A percentile compares a stretch with the other conserved stretches of the same genome.
phyloP scores from a whole-genome alignment of 1,284 basidiomycete species.

The Schizopora paradoxa region DNA sequence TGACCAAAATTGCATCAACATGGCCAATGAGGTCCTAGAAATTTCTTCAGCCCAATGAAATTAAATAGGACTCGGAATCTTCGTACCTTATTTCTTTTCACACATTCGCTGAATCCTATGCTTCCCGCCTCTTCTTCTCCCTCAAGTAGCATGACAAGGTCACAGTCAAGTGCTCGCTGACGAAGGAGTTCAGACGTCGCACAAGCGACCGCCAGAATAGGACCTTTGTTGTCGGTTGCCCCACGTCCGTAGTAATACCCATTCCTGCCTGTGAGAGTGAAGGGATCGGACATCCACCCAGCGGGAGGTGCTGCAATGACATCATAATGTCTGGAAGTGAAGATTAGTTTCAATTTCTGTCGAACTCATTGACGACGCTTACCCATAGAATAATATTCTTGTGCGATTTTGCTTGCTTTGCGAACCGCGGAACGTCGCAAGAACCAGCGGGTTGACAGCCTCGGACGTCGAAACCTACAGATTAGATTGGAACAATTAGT shows the following conservation, averaged over 20 bases:
- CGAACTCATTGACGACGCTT: conserved; percentile 18
- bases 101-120: conserved; percentile 74
- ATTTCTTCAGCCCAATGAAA: conserved; percentile 9
- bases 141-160: conserved; percentile 89
- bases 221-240: conserved; percentile 89
- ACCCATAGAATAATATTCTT: conserved; percentile 86
- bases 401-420: conserved; percentile 50
- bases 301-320: conserved; percentile 74
- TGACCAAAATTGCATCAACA: conserved; percentile 84
- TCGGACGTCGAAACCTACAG: conserved; percentile 59
- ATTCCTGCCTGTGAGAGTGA: conserved; percentile 76
- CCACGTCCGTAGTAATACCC: conserved; percentile 95
- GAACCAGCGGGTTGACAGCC: conserved; percentile 74
- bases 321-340: too few relatives aligned
- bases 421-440: conserved; percentile 77
- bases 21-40: conserved; percentile 69
- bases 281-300: conserved; percentile 86
- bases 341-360: conserved; percentile 34
- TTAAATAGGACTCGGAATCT: not conserved
- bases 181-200: conserved; percentile 81
- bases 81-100: conserved; percentile 68
- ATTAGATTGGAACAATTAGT: conserved; percentile 2
- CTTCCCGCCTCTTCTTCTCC: conserved; percentile 96
- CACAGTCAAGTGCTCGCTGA: conserved; percentile 71
- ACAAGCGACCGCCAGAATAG: conserved; percentile 86